Conservation (phyloP, 2,329 filamentous ascomycete species). For the Sclerotinia glacialis region DNA sequence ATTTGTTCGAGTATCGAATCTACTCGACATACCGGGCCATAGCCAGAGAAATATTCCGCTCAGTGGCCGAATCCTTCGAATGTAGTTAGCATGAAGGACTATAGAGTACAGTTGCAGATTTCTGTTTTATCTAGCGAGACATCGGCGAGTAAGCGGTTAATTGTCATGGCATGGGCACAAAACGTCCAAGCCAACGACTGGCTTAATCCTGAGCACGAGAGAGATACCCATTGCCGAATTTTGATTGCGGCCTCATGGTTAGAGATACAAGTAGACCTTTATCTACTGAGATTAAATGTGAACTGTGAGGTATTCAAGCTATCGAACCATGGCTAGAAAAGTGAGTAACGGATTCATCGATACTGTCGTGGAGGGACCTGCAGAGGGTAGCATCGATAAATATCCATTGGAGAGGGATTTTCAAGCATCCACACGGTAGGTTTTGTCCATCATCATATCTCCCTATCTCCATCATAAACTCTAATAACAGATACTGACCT, state of each 20-base stretch:
- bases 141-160: not conserved
- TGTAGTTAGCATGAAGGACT: not conserved
- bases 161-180: not conserved
- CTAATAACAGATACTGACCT: not conserved
- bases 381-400: not conserved
- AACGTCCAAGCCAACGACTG: not conserved
- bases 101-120: not conserved
- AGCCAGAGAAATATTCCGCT: not conserved
- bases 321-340: not conserved
- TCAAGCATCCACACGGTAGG: slow-evolving; percentile 4
- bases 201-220: not conserved
- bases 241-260: not conserved
- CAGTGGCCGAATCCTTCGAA: not conserved
- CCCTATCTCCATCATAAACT: not conserved
- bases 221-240: not conserved
- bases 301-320: not conserved
- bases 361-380: not conserved
- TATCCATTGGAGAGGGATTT: slow-evolving; percentile 6
- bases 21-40: not conserved
- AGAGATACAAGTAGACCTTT: not conserved
- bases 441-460: not conserved
- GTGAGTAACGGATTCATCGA: not conserved
- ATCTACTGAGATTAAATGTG: too few species aligned
- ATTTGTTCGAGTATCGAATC: not conserved
- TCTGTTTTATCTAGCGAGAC: not conserved